phyloP scores from a whole-genome alignment of 2,329 filamentous ascomycete genomes.

The Fusarium sublunatum region DNA sequence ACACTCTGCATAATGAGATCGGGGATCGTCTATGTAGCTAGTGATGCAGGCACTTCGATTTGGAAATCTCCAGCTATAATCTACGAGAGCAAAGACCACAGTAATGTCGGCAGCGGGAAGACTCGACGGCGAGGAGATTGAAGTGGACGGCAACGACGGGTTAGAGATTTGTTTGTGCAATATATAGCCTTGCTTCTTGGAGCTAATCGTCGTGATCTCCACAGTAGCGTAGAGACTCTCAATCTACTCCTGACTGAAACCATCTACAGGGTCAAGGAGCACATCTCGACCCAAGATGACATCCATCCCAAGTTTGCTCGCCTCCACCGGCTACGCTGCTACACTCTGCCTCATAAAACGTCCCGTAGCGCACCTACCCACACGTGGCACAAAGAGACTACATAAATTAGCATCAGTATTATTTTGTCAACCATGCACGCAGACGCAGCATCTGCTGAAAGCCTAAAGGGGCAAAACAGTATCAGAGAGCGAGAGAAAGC shows the following conservation, averaged over 20 bases:
- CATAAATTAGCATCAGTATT: not conserved
- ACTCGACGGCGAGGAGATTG: constrained; percentile 27
- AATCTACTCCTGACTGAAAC: not conserved
- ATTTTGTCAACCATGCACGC: not conserved
- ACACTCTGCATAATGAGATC: not conserved
- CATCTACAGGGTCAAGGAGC: not conserved
- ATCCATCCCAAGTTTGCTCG: constrained; percentile 5
- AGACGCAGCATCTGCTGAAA: constrained; percentile 3
- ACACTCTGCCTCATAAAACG: not conserved
- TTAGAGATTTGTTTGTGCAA: constrained; percentile 34
- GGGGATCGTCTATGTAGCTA: constrained; percentile 1
- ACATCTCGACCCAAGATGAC: not conserved
- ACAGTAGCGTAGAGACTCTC: not conserved
- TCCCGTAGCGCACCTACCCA: not conserved
- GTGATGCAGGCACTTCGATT: constrained; percentile 10
- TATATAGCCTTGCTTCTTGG: constrained; percentile 5
- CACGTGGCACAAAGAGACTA: not conserved
- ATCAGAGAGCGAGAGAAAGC: not conserved
- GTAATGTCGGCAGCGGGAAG: constrained; percentile 18
- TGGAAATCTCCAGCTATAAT: constrained; percentile 4
- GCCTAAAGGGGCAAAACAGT: not conserved
- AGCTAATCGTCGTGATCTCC: not conserved
- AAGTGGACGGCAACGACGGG: constrained; percentile 20
- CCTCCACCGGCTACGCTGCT: constrained; percentile 8
- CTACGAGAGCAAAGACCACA: constrained; percentile 3